Evolutionary conservation across 1,139 yeast species (phyloP).

Genomic region (Diutina mesorugosa): DNA sequence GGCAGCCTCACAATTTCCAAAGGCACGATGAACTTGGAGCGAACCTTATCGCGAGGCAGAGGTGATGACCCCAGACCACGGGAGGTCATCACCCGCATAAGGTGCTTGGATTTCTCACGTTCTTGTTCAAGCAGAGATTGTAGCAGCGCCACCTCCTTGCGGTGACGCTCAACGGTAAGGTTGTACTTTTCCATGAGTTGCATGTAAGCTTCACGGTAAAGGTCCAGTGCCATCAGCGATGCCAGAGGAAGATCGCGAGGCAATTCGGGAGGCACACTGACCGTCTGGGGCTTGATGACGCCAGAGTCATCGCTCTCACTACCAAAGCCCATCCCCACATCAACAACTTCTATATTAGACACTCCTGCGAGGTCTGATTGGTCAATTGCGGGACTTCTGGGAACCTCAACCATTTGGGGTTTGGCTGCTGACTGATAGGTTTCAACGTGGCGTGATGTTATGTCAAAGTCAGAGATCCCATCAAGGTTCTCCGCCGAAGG

Average conservation of each 20-base stretch:
- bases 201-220: conserved; percentile 1
- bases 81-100: not conserved
- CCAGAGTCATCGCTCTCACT: not conserved
- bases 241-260: not conserved
- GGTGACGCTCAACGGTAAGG: not conserved
- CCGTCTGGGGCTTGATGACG: not conserved
- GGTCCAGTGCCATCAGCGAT: not conserved
- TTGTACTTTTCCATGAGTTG: not conserved
- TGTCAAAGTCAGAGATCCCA: not conserved
- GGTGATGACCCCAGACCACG: not conserved
- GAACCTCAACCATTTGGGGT: not conserved
- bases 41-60: not conserved
- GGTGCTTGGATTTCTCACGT: not conserved
- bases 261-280: not conserved
- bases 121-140: not conserved
- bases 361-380: not conserved
- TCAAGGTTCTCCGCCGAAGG: not conserved
- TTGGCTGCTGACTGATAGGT: not conserved
- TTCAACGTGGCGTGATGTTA: not conserved
- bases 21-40: not conserved
- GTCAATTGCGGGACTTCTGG: not conserved
- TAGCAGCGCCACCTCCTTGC: not conserved
- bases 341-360: not conserved
- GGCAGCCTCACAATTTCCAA: not conserved
- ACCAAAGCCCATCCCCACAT: not conserved